A percentile compares a stretch with the other conserved stretches of the same genome.
phyloP scores from a whole-genome alignment of 2,329 filamentous ascomycete genomes.

The Cercospora sp. region DNA sequence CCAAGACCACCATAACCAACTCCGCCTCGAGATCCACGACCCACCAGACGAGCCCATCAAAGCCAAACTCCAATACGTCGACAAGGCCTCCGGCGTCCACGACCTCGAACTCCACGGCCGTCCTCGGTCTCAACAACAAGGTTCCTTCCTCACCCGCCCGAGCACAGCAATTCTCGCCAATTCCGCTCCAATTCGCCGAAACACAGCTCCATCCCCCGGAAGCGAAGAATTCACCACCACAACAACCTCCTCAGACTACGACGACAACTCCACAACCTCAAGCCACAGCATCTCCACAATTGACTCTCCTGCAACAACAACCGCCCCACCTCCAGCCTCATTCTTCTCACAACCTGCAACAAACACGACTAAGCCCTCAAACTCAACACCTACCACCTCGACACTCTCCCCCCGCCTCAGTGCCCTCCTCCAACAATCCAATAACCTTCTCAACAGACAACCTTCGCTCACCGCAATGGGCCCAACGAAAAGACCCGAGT shows the following conservation, averaged over 20 bases:
- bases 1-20: slow-evolving; percentile 17
- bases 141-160: not conserved
- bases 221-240: not conserved
- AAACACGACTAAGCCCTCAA: not conserved
- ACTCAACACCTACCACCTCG: not conserved
- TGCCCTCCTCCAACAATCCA: not conserved
- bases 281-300: not conserved
- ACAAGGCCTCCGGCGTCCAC: slow-evolving; percentile 8
- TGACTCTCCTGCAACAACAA: not conserved
- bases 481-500: not conserved
- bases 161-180: slow-evolving; percentile 1
- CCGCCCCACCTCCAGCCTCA: not conserved
- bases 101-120: slow-evolving; percentile 18
- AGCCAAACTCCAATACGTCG: slow-evolving; percentile 18
- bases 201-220: not conserved
- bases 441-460: not conserved
- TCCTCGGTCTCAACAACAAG: not conserved
- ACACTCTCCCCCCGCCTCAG: slow-evolving; percentile 1
- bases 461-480: not conserved
- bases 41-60: slow-evolving; percentile 15
- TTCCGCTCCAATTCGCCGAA: not conserved
- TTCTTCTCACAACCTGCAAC: not conserved
- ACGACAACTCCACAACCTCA: not conserved
- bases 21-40: slow-evolving; percentile 19
- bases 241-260: not conserved